Evolutionary conservation across 306 rosid species (phyloP), one percentile per base, ranked within the genome.

Genomic region (Vigna angularis): DNA sequence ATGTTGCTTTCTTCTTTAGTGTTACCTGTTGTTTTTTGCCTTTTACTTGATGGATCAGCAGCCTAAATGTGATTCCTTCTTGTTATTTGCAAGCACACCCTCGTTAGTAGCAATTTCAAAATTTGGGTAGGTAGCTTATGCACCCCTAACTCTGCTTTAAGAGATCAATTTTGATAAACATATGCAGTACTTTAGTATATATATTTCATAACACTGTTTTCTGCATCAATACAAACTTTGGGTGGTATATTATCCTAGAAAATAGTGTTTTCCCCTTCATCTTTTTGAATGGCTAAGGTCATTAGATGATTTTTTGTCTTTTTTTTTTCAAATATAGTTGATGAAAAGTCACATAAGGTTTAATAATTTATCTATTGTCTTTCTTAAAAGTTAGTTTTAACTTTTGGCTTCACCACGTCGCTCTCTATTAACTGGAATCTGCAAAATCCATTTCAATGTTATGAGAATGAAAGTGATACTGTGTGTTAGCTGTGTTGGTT

Each of bases 1-100:
- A 75, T 2, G 79, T 71, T 80, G 68, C 72, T 84, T 63, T 75
- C 72, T 59, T 42, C 22, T 70, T 30, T 30, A 14, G 47, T 44
- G 1, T 17, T 18, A 8, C 1, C 61, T 34, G 48, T 70, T 34
- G 48, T 36, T 11, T 68, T 73, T 67, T 67, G 63, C 65, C 38
- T 30, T 49, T 30, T 24, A 10, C 63, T 28, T 36, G 40, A 17
- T 79, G 38, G 47, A 6, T 9, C 0, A 61, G 77, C 28, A 47
- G 44, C 76, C 61, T 47, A 9, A 62, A 40, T 70, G 51, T 32
- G 50, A 52, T 63, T 32, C 10, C 20, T 44, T 42, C 13, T 47
- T 30, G 13, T 14, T 64, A 59, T 59, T 59, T 47, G 16, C 55
- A 30, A 38, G 53, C 64, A 20, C 34, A n/a, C 44, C 56, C 15